phyloP scores from a whole-genome alignment of 768 basidiomycete species.

The Lactarius sp. region DNA sequence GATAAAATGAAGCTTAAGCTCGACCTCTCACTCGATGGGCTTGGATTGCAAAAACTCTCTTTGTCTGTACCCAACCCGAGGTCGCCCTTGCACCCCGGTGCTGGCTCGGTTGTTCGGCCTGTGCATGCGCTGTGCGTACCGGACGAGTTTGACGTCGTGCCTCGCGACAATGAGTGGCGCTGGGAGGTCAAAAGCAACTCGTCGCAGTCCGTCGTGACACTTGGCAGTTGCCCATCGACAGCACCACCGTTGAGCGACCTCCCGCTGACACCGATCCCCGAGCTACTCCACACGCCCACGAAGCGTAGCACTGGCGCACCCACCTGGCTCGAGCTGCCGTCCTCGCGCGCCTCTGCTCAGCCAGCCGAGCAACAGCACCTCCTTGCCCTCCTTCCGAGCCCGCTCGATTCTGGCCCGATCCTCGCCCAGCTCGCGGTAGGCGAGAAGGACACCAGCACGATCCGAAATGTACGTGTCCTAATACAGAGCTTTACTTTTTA shows the following conservation, averaged over 20 bases:
- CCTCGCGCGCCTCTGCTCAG: not conserved
- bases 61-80: not conserved
- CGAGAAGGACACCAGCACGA: constrained; percentile 4
- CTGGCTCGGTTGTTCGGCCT: not conserved
- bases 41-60: constrained; percentile 8
- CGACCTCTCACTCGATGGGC: constrained; percentile 13
- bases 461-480: constrained; percentile 2
- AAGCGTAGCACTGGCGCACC: not conserved
- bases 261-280: constrained; percentile 22
- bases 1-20: constrained; percentile 13
- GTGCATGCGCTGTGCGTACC: not conserved
- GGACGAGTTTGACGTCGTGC: not conserved
- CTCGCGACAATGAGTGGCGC: not conserved
- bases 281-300: constrained; percentile 18
- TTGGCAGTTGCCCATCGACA: constrained; percentile 17
- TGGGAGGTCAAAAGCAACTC: constrained; percentile 1
- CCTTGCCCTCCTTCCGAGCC: constrained; percentile 1
- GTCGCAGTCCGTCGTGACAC: constrained; percentile 9
- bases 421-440: not conserved
- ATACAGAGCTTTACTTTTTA: not conserved
- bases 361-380: not conserved
- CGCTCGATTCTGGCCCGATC: constrained; percentile 9
- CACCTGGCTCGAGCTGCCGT: not conserved
- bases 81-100: not conserved
- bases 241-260: constrained; percentile 19